Evolutionary conservation across 176 grass and related monocot species (phyloP).

Genomic region (Cenchrus fungigraminus): DNA sequence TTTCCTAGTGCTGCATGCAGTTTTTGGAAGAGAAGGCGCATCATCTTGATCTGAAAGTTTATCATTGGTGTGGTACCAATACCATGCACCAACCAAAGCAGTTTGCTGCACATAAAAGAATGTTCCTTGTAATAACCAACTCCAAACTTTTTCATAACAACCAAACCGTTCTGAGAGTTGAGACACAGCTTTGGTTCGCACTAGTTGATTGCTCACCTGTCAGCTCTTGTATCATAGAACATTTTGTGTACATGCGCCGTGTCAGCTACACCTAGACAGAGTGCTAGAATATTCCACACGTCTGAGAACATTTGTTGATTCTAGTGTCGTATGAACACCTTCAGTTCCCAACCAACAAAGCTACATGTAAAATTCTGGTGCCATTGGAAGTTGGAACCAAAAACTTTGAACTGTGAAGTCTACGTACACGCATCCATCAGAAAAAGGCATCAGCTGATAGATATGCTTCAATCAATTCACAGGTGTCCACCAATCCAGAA

Average conservation of each 20-base stretch:
- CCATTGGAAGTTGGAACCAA: background rate
- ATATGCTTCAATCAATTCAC: background rate
- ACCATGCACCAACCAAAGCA: background rate
- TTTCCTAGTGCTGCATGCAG: background rate
- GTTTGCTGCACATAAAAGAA: background rate
- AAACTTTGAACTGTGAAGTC: constrained; percentile 29
- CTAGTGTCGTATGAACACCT: background rate
- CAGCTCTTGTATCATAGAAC: background rate
- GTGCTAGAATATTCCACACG: background rate
- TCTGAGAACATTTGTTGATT: background rate
- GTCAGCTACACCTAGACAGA: background rate
- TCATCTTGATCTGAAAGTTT: background rate
- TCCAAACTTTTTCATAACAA: background rate
- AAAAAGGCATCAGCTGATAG: background rate
- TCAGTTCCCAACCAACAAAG: constrained; percentile 24
- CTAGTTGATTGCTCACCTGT: background rate
- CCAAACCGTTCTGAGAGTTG: background rate
- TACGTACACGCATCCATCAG: background rate
- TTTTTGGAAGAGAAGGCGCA: constrained; percentile 2
- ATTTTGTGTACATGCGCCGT: background rate
- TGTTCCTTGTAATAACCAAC: background rate
- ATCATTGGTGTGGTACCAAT: background rate
- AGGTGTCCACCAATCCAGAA: constrained; percentile 7
- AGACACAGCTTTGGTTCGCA: background rate
- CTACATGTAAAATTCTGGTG: background rate